Conservation (phyloP, 179 eudicot genomes). For the Beta corolliflora region DNA sequence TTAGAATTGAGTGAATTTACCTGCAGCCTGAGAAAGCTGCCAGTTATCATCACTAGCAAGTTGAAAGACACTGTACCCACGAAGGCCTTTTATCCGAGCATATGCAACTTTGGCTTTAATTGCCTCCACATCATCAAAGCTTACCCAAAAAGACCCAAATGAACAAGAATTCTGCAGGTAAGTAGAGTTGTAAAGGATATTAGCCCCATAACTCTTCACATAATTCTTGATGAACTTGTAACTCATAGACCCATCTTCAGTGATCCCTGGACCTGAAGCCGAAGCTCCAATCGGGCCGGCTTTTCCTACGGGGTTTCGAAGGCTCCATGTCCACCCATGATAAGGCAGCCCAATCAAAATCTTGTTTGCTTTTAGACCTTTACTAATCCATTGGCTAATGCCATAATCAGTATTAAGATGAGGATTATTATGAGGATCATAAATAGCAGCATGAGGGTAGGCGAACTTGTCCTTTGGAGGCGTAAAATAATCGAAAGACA, state of each 20-base stretch:
- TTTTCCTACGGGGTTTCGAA: constrained; percentile 25
- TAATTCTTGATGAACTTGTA: constrained; percentile 31
- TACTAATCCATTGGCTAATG: constrained; percentile 39
- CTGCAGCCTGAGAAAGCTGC: constrained; percentile 46
- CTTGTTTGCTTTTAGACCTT: constrained; percentile 38
- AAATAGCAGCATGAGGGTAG: constrained; percentile 44
- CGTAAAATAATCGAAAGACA: constrained; percentile 34
- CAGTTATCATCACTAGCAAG: constrained; percentile 44
- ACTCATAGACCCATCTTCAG: constrained; percentile 35
- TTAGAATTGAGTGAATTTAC: not conserved
- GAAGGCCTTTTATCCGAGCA: constrained; percentile 44
- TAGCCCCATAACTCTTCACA: constrained; percentile 26
- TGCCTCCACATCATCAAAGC: constrained; percentile 51
- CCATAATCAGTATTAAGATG: constrained; percentile 38
- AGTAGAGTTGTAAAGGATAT: constrained; percentile 29
- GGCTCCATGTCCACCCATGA: constrained; percentile 49
- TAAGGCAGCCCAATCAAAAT: constrained; percentile 47
- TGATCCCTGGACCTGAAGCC: constrained; percentile 37
- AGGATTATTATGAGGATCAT: constrained; percentile 38
- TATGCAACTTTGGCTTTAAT: constrained; percentile 46
- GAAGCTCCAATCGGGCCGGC: constrained; percentile 32
- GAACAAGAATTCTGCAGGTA: constrained; percentile 38
- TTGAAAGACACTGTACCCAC: constrained; percentile 41
- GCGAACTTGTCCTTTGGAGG: constrained; percentile 30
- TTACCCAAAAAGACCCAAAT: constrained; percentile 45